Conservation (phyloP, 176 grass and related monocot genomes). For the Secale cereale region DNA sequence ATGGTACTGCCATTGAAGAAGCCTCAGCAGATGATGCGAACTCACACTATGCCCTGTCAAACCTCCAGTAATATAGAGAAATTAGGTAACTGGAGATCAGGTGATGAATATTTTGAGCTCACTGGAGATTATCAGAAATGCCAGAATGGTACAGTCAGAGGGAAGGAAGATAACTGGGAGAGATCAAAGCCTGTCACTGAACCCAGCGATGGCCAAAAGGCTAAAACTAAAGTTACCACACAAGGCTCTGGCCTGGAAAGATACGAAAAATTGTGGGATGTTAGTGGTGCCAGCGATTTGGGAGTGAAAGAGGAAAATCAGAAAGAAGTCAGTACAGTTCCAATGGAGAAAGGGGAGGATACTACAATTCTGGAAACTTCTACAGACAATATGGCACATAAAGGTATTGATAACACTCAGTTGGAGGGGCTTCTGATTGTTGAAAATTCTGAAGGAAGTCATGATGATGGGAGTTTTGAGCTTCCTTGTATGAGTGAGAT, state of each 20-base stretch:
- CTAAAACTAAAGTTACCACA: slow-evolving; percentile 28
- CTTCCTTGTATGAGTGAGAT: neutral
- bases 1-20: slow-evolving; percentile 23
- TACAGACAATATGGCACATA: slow-evolving; percentile 11
- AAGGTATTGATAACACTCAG: slow-evolving; percentile 25
- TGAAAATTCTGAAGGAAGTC: slow-evolving; percentile 21
- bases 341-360: slow-evolving; percentile 23
- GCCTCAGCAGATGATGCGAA: slow-evolving; percentile 32
- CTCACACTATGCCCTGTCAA: slow-evolving; percentile 32
- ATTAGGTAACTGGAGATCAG: slow-evolving; percentile 78
- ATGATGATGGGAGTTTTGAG: neutral
- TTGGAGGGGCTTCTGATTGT: neutral
- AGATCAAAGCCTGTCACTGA: slow-evolving; percentile 4
- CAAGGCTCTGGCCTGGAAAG: slow-evolving; percentile 37
- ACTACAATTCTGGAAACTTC: slow-evolving; percentile 25
- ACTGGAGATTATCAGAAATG: slow-evolving; percentile 37
- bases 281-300: slow-evolving; percentile 32
- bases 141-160: slow-evolving; percentile 19
- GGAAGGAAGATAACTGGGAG: slow-evolving; percentile 11
- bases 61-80: slow-evolving; percentile 44
- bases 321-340: slow-evolving; percentile 15
- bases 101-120: slow-evolving; percentile 81
- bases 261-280: slow-evolving; percentile 45
- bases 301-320: slow-evolving; percentile 24
- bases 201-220: slow-evolving; percentile 20